Conservation (phyloP, 2,329 filamentous ascomycete species). For the Calonectria naviculata region DNA sequence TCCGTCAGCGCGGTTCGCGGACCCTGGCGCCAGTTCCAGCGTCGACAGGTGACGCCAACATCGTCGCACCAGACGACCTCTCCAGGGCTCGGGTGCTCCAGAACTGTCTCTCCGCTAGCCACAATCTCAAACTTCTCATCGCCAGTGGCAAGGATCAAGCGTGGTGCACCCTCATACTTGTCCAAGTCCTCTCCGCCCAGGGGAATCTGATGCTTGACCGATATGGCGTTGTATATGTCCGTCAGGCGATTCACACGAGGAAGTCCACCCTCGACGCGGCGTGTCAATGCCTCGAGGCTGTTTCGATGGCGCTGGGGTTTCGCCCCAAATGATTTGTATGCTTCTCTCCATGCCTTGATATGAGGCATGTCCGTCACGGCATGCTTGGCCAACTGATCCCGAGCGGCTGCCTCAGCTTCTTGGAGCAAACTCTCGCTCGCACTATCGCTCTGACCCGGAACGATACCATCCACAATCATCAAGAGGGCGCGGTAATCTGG, state of each 20-base stretch:
- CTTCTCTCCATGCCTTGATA: slow-evolving; percentile 28
- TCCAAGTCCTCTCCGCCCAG: slow-evolving; percentile 33
- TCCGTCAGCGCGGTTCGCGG: slow-evolving; percentile 26
- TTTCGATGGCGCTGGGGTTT: slow-evolving; percentile 28
- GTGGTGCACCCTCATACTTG: slow-evolving; percentile 30
- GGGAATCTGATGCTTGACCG: slow-evolving; percentile 32
- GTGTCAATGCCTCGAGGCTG: slow-evolving; percentile 30
- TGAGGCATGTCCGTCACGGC: slow-evolving; percentile 28
- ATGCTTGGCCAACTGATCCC: not conserved
- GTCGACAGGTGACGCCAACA: slow-evolving; percentile 29
- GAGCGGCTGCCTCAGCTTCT: slow-evolving; percentile 25
- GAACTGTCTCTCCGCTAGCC: slow-evolving; percentile 2
- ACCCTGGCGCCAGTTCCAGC: slow-evolving; percentile 35
- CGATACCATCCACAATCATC: slow-evolving; percentile 29
- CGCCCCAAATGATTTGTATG: slow-evolving; percentile 30
- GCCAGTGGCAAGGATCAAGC: slow-evolving; percentile 22
- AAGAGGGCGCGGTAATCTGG: slow-evolving; percentile 30
- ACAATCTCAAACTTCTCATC: slow-evolving; percentile 17
- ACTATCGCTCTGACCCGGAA: slow-evolving; percentile 24
- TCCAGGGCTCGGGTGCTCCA: slow-evolving; percentile 19
- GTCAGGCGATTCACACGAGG: slow-evolving; percentile 33
- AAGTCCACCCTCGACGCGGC: slow-evolving; percentile 23
- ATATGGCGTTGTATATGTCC: slow-evolving; percentile 36
- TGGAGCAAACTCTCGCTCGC: slow-evolving; percentile 25
- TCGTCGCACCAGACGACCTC: slow-evolving; percentile 34